A percentile compares a stretch with the other conserved stretches of the same genome.
Evolutionary conservation across 2,329 filamentous ascomycete genomes (phyloP).

Genomic region (Cytospora piceae): DNA sequence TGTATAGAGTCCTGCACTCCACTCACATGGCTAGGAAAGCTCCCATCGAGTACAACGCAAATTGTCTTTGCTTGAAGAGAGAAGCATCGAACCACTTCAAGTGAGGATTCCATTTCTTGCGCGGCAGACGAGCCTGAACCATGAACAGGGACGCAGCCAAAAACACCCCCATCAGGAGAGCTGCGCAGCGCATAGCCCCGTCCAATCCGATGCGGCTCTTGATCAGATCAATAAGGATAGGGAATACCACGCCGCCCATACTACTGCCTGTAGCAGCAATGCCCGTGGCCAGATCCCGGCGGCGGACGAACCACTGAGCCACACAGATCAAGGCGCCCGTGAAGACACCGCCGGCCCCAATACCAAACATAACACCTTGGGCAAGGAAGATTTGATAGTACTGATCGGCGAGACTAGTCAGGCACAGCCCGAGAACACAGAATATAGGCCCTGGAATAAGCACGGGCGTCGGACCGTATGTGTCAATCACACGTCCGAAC

Average conservation of each 20-base stretch:
- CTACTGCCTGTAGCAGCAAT: slow-evolving; percentile 27
- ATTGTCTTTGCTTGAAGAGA: slow-evolving; percentile 35
- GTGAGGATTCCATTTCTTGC: slow-evolving; percentile 37
- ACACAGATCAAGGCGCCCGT: slow-evolving; percentile 23
- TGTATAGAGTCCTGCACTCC: no score
- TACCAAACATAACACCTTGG: slow-evolving; percentile 27
- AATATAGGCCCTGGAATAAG: slow-evolving; percentile 28
- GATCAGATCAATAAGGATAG: slow-evolving; percentile 27
- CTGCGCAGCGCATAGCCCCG: slow-evolving; percentile 21
- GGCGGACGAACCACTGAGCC: slow-evolving; percentile 31
- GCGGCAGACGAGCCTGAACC: slow-evolving; percentile 35
- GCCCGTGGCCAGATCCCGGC: slow-evolving; percentile 29
- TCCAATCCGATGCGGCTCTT: slow-evolving; percentile 16
- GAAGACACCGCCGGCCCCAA: slow-evolving; percentile 31
- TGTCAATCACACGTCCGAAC: slow-evolving; percentile 33
- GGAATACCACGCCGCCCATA: slow-evolving; percentile 33
- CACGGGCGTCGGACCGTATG: slow-evolving; percentile 31
- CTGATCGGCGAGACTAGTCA: slow-evolving; percentile 31
- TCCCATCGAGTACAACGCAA: slow-evolving; percentile 36
- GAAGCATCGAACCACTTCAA: slow-evolving; percentile 36
- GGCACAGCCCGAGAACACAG: slow-evolving; percentile 30
- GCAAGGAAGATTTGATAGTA: slow-evolving; percentile 33
- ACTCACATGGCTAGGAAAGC: slow-evolving; percentile 36
- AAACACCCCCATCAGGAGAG: slow-evolving; percentile 26
- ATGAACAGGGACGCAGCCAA: slow-evolving; percentile 30